These are phyloP conservation scores for Rhynchospora breviuscula DNA, from an alignment of 176 grass and related monocot species.

Conservation along the genomic window DNA sequence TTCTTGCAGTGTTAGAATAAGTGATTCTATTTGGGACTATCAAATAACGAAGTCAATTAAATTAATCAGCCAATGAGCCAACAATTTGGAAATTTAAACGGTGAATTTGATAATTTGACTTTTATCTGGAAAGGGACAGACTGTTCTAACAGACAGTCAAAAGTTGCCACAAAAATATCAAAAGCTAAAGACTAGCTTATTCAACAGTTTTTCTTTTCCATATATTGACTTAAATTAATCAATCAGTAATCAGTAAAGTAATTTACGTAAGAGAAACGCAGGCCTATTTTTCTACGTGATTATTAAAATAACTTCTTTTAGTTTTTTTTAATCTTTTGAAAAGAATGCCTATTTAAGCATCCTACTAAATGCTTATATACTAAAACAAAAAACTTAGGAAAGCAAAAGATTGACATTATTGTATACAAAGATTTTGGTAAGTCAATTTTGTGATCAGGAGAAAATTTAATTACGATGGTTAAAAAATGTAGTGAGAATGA, in stretches of 20 bases:
- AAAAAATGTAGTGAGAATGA: not conserved
- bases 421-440: too few species aligned
- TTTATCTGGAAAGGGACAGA: conserved; percentile 9
- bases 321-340: too few species aligned
- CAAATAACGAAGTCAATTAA: conserved; percentile 6
- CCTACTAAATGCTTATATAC: too few species aligned
- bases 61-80: conserved; percentile 1
- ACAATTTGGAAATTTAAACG: not conserved
- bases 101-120: conserved; percentile 9
- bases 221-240: not conserved
- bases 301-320: not conserved
- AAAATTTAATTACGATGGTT: not conserved
- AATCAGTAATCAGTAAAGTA: not conserved
- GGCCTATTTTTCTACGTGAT: not conserved
- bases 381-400: too few species aligned
- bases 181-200: not conserved
- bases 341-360: too few species aligned
- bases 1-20: conserved; percentile 9
- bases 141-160: not conserved
- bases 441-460: not conserved
- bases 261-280: not conserved
- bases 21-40: not conserved
- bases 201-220: not conserved
- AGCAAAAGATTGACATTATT: too few species aligned
- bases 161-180: not conserved